Conservation (phyloP, 257 asterid species). For the Solanum bulbocastanum region DNA sequence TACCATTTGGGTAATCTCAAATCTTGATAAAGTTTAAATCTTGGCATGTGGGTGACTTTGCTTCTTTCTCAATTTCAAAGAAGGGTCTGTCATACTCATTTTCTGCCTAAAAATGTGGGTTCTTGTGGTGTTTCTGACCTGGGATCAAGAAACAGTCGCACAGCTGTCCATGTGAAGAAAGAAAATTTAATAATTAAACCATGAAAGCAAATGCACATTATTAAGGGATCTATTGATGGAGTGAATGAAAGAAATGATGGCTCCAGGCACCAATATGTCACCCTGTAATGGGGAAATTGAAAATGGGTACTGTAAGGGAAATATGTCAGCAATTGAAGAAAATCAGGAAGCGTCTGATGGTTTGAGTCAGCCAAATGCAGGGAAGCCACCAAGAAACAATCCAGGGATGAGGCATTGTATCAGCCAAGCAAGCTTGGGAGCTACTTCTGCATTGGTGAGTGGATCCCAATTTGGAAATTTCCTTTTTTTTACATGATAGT, state of each 20-base stretch:
- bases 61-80: constrained; percentile 3
- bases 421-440: constrained; percentile 67
- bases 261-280: constrained; percentile 35
- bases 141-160: constrained; percentile 7
- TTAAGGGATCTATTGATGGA: constrained; percentile 11
- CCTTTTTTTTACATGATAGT: not conserved
- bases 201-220: not conserved
- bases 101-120: not conserved
- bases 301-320: constrained; percentile 33
- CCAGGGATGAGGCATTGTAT: constrained; percentile 74
- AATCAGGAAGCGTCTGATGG: constrained; percentile 25
- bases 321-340: constrained; percentile 20
- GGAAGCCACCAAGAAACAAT: constrained; percentile 52
- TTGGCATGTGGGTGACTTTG: constrained; percentile 24
- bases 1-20: not conserved
- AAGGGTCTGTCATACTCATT: not conserved
- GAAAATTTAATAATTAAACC: not conserved
- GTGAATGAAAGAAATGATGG: constrained; percentile 29
- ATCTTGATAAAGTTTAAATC: constrained; percentile 2
- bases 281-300: constrained; percentile 28
- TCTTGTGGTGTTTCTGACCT: constrained; percentile 8
- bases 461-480: constrained; percentile 2
- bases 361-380: constrained; percentile 33
- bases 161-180: constrained; percentile 25
- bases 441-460: constrained; percentile 45